Conservation (phyloP, 176 grass and related monocot species). For the Lolium perenne region DNA sequence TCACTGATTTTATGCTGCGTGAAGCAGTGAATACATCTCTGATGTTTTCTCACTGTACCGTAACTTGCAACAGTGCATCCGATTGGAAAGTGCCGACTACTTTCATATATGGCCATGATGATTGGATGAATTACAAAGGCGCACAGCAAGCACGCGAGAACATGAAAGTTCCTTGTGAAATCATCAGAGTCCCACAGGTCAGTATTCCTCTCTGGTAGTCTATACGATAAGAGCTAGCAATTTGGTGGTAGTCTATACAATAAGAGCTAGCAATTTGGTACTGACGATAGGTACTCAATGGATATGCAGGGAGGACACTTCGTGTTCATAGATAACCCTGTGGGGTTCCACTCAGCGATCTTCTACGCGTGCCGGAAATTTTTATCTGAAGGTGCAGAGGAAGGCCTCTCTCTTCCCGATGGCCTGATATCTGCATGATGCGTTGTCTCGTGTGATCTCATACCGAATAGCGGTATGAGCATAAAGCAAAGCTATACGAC, state of each 20-base stretch:
- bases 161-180: constrained; percentile 98
- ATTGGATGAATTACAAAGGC: constrained; percentile 96
- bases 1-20: background rate
- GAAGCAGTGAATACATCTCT: background rate
- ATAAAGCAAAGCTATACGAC: background rate
- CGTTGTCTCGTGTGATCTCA: background rate
- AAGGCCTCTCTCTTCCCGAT: constrained; percentile 66
- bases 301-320: constrained; percentile 81
- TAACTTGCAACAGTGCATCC: constrained; percentile 66
- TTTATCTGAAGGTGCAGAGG: constrained; percentile 50
- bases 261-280: background rate
- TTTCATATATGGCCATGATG: constrained; percentile 91
- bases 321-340: constrained; percentile 96
- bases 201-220: constrained; percentile 19
- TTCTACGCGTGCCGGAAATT: constrained; percentile 78
- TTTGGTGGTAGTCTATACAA: no score
- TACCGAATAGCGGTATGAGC: background rate
- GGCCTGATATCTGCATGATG: constrained; percentile 63
- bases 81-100: constrained; percentile 96
- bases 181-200: constrained; percentile 91
- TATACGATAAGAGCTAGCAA: background rate
- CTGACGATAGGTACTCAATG: background rate
- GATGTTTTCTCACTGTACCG: background rate
- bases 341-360: constrained; percentile 76
- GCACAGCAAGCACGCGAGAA: constrained; percentile 82